Conservation (phyloP, 352 stramenopile species). For the Plasmopara viticola region DNA sequence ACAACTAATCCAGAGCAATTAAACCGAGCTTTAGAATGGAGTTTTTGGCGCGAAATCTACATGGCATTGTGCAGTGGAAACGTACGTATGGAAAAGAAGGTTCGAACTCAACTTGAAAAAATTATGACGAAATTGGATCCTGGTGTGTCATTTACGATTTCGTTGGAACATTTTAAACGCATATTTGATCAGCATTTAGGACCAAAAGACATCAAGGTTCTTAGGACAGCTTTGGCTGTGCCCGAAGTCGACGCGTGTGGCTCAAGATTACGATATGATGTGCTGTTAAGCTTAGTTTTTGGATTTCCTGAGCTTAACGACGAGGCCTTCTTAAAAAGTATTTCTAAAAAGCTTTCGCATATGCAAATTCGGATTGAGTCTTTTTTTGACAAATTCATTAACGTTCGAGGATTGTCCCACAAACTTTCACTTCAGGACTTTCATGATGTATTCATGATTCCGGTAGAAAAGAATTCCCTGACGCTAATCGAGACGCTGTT, state of each 20-base stretch:
- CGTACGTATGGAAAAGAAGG: constrained; percentile 17
- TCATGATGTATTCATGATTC: constrained; percentile 7
- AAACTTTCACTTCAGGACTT: constrained; percentile 16
- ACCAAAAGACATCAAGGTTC: constrained; percentile 26
- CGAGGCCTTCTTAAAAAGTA: constrained; percentile 6
- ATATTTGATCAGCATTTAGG: constrained; percentile 49
- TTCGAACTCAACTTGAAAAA: constrained; percentile 40
- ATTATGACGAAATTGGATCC: constrained; percentile 53
- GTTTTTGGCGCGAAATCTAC: constrained; percentile 38
- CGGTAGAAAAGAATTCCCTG: constrained; percentile 9
- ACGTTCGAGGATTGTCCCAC: constrained; percentile 6
- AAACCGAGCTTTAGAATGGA: constrained; percentile 14
- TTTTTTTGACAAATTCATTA: constrained; percentile 15
- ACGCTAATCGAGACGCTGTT: constrained; percentile 30
- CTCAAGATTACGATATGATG: constrained; percentile 33
- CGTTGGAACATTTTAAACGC: constrained; percentile 32
- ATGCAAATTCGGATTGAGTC: constrained; percentile 8
- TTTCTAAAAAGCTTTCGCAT: constrained; percentile 22
- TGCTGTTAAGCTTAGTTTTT: constrained; percentile 50
- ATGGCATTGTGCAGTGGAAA: constrained; percentile 30
- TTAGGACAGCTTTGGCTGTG: constrained; percentile 16
- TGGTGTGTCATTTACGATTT: constrained; percentile 24
- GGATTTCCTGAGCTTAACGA: constrained; percentile 31
- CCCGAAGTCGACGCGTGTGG: neutral
- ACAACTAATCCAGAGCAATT: neutral